Base-by-base conservation (phyloP, 164 flowering plant genomes). In the Sextonia rubra region DNA sequence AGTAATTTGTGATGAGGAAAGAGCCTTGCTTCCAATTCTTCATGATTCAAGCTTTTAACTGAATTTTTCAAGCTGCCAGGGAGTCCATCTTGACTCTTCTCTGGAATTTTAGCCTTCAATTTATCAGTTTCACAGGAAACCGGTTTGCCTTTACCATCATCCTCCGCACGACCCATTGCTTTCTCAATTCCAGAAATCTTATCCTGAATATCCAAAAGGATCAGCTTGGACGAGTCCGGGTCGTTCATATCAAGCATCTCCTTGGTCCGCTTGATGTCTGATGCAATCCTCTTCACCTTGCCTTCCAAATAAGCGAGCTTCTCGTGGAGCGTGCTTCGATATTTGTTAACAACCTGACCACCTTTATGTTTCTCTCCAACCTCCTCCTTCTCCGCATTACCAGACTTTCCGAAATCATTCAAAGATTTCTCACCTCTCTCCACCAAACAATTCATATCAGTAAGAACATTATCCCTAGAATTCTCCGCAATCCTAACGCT, bases 261-360 rank as follows among this genome's bases (percentile, higher is more conserved):
- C 78, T 93, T 96, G 0, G 98, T 91, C 82, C 69, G 76, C 87
- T 90, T 96, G 23, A 96, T 93, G 71, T 96, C 99, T 0, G 92
- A 84, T 4, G 97, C 95, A 73, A 96, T 96, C 74, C 90, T 87
- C 80, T 90, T 93, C 29, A 93, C 98, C 79, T 90, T 96, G 4
- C 90, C 91, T 79, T 96, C 99, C 65, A 96, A 76, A 79, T 85
- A 87, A 20, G 97, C 97, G 64, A 96, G 98, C 84, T 90, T 96
- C 78, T 93, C 97, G 69, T 89, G 98, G 27, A 93, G 88, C 84
- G 85, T 96, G 77, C 91, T 90, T 0, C 86, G 90, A 68, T 87
- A 84, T 70, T 85, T 90, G 44, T 62, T 74, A 68, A 55, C 71
- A 24, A 30, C 71, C 66, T 70, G 49, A 64, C 65, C 67, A 27